Percentiles rank a stretch among this genome's conserved stretches.
Evolutionary conservation across 768 basidiomycete genomes (phyloP).

Genomic region (Mycena amicta): DNA sequence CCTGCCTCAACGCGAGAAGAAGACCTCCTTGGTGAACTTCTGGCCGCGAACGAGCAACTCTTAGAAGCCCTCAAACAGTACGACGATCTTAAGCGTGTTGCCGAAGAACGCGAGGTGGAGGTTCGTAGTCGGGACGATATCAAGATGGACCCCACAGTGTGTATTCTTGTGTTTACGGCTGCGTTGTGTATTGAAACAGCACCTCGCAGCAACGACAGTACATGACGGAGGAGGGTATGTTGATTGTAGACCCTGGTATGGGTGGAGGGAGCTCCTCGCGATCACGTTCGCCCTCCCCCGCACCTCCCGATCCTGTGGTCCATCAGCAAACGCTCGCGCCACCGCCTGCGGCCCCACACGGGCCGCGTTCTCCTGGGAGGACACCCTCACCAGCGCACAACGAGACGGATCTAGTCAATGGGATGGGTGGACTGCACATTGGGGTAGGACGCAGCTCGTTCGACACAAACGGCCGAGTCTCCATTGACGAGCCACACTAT

Average conservation of each 20-base stretch:
- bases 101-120: slow-evolving; percentile 61
- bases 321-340: slow-evolving; percentile 49
- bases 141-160: slow-evolving; percentile 70
- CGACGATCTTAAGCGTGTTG: slow-evolving; percentile 76
- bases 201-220: slow-evolving; percentile 35
- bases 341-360: slow-evolving; percentile 69
- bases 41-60: slow-evolving; percentile 75
- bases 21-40: slow-evolving; percentile 67
- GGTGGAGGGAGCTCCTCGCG: slow-evolving; percentile 39
- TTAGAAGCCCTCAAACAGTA: slow-evolving; percentile 70
- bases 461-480: too few species aligned
- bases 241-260: slow-evolving; percentile 31
- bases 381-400: slow-evolving; percentile 70
- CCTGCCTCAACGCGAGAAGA: slow-evolving; percentile 64
- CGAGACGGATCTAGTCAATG: slow-evolving; percentile 16
- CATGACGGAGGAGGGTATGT: slow-evolving; percentile 38
- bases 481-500: slow-evolving; percentile 8
- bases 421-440: not conserved
- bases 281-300: slow-evolving; percentile 40
- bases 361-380: slow-evolving; percentile 64
- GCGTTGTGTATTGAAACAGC: not conserved
- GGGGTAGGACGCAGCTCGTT: not conserved
- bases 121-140: slow-evolving; percentile 72
- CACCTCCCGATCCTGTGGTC: not conserved
- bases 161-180: not conserved